Evolutionary conservation across 108 stramenopile genomes (phyloP).

Genomic region (Schizochytrium sp.): DNA sequence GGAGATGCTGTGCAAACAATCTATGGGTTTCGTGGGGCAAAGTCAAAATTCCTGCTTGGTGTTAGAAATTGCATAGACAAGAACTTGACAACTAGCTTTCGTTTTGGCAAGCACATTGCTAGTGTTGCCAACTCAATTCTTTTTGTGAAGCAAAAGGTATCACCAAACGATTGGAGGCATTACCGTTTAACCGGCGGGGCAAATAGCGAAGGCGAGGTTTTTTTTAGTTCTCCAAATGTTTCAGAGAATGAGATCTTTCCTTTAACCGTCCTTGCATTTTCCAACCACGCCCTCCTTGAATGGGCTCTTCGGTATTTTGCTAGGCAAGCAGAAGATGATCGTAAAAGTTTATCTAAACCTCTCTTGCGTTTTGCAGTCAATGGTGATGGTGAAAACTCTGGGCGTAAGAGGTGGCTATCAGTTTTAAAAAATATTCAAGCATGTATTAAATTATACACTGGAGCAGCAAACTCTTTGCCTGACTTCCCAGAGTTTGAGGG

Average conservation of each 20-base stretch:
- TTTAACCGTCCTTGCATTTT: neutral
- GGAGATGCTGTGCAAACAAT: constrained; percentile 75
- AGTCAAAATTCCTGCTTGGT: constrained; percentile 64
- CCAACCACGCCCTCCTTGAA: neutral
- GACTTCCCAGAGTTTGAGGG: neutral
- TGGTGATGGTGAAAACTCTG: constrained; percentile 55
- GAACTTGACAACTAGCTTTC: constrained; percentile 66
- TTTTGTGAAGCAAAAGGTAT: constrained; percentile 65
- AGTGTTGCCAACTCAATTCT: constrained; percentile 67
- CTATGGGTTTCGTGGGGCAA: constrained; percentile 75
- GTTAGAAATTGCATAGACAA: neutral
- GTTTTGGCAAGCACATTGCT: constrained; percentile 75
- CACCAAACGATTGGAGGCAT: neutral
- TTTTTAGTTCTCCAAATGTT: neutral
- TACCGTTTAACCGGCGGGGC: neutral
- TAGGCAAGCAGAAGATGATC: too few species aligned
- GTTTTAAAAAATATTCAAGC: constrained; percentile 18
- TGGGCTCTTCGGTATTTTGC: neutral
- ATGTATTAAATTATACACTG: neutral
- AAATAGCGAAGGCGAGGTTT: neutral
- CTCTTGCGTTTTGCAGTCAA: neutral
- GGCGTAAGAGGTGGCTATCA: neutral
- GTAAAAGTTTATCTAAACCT: neutral
- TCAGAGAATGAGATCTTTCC: neutral
- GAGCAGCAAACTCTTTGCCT: neutral